Evolutionary conservation across 306 rosid species (phyloP).

Genomic region (Acmispon strigosus): DNA sequence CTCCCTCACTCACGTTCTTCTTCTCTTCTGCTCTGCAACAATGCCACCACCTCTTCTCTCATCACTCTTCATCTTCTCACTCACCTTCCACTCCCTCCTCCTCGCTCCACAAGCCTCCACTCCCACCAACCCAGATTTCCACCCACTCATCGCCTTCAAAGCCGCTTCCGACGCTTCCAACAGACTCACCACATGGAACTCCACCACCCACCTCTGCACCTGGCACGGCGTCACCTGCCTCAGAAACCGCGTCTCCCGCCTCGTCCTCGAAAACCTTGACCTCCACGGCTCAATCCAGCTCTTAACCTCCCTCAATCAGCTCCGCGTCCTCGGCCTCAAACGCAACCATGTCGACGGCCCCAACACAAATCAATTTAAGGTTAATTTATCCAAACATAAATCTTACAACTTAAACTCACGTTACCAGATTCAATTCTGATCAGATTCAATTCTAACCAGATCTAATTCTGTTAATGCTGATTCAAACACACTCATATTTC

Average conservation of each 20-base stretch:
- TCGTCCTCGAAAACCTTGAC: conserved; percentile 57
- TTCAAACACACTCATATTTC: too few species aligned
- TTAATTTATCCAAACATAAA: too few species aligned
- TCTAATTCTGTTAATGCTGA: too few species aligned
- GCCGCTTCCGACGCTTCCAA: conserved; percentile 38
- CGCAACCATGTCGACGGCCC: conserved; percentile 53
- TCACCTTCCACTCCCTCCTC: not conserved
- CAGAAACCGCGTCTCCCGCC: conserved; percentile 51
- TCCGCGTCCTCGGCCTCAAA: conserved; percentile 77
- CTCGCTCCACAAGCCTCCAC: conserved; percentile 16
- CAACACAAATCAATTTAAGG: too few species aligned
- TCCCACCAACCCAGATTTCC: conserved; percentile 31
- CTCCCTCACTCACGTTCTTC: not conserved
- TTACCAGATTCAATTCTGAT: too few species aligned
- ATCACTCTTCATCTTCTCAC: not conserved
- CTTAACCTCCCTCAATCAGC: conserved; percentile 46
- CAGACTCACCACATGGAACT: conserved; percentile 60
- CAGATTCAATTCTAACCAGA: too few species aligned
- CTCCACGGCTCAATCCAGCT: conserved; percentile 50
- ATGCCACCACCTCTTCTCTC: conserved; percentile 30
- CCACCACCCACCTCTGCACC: conserved; percentile 44
- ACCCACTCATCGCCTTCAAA: conserved; percentile 56
- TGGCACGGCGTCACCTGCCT: conserved; percentile 64
- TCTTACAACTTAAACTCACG: too few species aligned
- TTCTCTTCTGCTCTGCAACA: not conserved